phyloP scores from a whole-genome alignment of 1,139 yeast genomes.

The Entelexis sorbosivorans region DNA sequence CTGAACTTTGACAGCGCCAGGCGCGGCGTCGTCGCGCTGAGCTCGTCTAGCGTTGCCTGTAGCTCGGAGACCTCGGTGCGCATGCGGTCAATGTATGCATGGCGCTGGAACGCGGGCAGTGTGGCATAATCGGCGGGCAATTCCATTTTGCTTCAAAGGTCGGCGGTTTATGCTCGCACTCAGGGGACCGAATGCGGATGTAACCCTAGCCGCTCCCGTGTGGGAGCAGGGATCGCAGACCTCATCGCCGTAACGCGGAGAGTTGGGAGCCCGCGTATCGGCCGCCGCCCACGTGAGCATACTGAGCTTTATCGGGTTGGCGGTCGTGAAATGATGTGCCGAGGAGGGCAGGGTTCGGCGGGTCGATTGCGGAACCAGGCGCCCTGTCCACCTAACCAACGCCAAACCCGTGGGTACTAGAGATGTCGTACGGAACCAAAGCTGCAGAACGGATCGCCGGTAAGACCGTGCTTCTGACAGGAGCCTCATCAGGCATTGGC shows the following conservation, averaged over 20 bases:
- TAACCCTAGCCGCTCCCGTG: not conserved
- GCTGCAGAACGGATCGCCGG: constrained; percentile 54
- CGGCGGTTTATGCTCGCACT: not conserved
- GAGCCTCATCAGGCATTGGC: constrained; percentile 73
- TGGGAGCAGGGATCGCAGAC: not conserved
- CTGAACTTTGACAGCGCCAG: not conserved
- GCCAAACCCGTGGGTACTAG: no score
- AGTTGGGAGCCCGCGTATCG: no score
- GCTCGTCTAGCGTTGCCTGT: constrained; percentile 4
- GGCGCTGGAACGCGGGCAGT: not conserved
- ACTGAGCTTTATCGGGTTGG: not conserved
- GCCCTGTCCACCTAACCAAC: not conserved
- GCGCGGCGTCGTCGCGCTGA: not conserved
- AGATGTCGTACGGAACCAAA: constrained; percentile 40
- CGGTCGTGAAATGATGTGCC: not conserved
- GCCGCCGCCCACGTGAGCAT: not conserved
- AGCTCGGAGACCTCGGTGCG: constrained; percentile 13
- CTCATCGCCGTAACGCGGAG: not conserved
- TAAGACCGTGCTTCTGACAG: constrained; percentile 55
- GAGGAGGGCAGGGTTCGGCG: not conserved
- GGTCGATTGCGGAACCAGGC: not conserved
- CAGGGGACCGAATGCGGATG: not conserved
- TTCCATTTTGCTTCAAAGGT: not conserved
- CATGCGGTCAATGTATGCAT: not conserved
- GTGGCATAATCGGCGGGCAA: not conserved